Evolutionary conservation across 441 rosid genomes (phyloP).

Genomic region (Eugenia klotzschiana): DNA sequence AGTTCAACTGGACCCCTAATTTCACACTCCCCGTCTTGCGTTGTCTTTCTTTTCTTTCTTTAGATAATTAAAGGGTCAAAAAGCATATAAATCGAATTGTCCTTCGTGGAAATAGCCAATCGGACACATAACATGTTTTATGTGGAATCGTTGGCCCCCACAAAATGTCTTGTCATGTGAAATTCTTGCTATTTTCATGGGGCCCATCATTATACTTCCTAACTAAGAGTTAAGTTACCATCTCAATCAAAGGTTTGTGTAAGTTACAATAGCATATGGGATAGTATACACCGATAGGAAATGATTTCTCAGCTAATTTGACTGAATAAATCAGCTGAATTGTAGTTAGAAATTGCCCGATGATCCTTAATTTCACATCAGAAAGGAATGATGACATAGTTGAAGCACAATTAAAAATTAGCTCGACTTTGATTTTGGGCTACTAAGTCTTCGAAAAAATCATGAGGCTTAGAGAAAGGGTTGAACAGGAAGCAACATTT

Average conservation of each 20-base stretch:
- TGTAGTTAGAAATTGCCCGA: background rate
- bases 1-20: slow-evolving; percentile 3
- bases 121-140: background rate
- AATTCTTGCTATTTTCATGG: too few relatives aligned
- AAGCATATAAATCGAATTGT: background rate
- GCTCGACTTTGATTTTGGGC: background rate
- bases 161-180: background rate
- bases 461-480: background rate
- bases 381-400: background rate
- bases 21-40: background rate
- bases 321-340: background rate
- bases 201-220: background rate
- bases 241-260: background rate
- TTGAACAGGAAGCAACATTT: background rate
- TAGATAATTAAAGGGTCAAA: background rate
- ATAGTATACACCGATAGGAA: accelerated
- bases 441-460: background rate
- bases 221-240: background rate
- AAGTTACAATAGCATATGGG: accelerated
- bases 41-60: background rate
- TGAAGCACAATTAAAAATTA: background rate
- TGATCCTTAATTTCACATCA: background rate
- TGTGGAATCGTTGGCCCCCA: background rate
- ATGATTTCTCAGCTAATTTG: background rate
- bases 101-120: background rate